Evolutionary conservation across 768 basidiomycete species (phyloP).

Genomic region (Tulasnella sp.): DNA sequence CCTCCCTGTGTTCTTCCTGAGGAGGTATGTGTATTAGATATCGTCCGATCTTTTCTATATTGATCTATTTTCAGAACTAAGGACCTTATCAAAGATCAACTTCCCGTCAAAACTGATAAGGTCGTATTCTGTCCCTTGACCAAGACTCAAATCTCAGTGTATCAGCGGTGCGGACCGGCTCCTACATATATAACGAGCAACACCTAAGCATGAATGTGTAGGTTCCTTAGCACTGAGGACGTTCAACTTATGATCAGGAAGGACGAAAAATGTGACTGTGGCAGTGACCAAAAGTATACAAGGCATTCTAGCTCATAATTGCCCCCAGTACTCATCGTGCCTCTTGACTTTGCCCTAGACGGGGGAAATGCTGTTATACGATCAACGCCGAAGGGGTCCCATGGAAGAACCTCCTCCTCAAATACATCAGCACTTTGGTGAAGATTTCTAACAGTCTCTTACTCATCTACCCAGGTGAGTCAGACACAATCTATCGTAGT

Average conservation of each 20-base stretch:
- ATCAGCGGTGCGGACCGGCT: conserved; percentile 37
- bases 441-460: conserved; percentile 84
- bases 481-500: not conserved
- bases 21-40: conserved; percentile 41
- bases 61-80: conserved; percentile 44
- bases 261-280: conserved; percentile 65
- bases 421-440: conserved; percentile 69
- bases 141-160: conserved; percentile 52
- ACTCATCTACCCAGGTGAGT: conserved; percentile 67
- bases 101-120: conserved; percentile 80
- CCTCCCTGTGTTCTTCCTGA: conserved; percentile 71
- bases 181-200: not conserved
- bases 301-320: no score
- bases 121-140: conserved; percentile 92
- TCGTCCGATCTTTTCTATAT: not conserved
- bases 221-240: conserved; percentile 46
- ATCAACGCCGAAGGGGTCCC: conserved; percentile 33
- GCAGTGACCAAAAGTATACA: conserved; percentile 49
- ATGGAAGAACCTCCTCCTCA: conserved; percentile 39
- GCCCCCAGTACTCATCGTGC: not conserved
- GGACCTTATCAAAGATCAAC: conserved; percentile 59
- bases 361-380: conserved; percentile 47
- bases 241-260: conserved; percentile 63
- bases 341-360: conserved; percentile 31
- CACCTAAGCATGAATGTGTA: not conserved